A percentile compares a stretch with the other conserved stretches of the same genome.
phyloP scores from a whole-genome alignment of 164 flowering plant genomes.

The Tinospora cordifolia region DNA sequence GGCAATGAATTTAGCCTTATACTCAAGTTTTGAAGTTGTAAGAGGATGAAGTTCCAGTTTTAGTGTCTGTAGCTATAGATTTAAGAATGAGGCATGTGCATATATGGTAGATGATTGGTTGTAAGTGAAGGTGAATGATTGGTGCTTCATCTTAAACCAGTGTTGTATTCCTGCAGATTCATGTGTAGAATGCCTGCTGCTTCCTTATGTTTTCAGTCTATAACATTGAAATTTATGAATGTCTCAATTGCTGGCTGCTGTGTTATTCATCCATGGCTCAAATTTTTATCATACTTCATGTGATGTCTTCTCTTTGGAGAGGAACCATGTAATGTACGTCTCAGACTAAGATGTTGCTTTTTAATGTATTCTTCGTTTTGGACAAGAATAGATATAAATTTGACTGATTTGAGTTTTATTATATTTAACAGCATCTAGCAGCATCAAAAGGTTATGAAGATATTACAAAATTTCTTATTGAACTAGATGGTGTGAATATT shows the following conservation, averaged over 20 bases:
- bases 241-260: neutral
- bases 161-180: neutral
- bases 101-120: no score
- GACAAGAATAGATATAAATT: no score
- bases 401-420: neutral
- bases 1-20: neutral
- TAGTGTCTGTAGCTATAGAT: neutral
- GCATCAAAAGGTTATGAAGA: constrained; percentile 70
- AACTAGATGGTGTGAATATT: constrained; percentile 35
- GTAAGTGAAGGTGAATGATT: neutral
- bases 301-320: no score
- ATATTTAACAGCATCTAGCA: constrained; percentile 57
- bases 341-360: no score
- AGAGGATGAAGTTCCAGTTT: neutral
- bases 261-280: neutral
- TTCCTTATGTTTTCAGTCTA: neutral
- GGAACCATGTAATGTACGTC: neutral
- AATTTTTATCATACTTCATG: neutral
- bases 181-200: neutral
- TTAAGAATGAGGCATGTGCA: neutral
- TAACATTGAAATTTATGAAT: no score
- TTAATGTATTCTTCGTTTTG: no score
- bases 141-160: neutral
- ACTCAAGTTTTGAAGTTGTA: neutral
- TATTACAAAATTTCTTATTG: constrained; percentile 35